These are phyloP conservation scores for Echinosphaeria canescens DNA, from an alignment of 2,329 filamentous ascomycete genomes.

Conservation along the genomic window DNA sequence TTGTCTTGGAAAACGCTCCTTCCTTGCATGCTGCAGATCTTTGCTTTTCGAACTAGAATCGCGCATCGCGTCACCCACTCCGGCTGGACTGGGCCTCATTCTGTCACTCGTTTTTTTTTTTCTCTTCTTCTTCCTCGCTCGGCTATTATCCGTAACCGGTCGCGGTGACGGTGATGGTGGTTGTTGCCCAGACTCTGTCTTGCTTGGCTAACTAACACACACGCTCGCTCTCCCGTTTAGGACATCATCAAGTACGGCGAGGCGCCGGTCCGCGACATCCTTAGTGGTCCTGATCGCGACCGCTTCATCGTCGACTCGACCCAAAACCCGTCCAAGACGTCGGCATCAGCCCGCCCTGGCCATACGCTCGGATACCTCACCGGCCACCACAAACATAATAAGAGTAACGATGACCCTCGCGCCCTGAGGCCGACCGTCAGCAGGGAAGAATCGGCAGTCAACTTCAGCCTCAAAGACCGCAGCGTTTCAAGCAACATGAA, in stretches of 20 bases:
- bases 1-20: no score
- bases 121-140: no score
- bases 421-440: slow-evolving; percentile 50
- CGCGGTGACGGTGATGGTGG: no score
- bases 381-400: slow-evolving; percentile 47
- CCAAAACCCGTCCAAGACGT: slow-evolving; percentile 33
- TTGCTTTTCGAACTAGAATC: no score
- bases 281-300: slow-evolving; percentile 47
- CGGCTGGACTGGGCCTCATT: no score
- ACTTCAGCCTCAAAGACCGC: slow-evolving; percentile 29
- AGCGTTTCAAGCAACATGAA: slow-evolving; percentile 21
- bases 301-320: slow-evolving; percentile 33
- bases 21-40: no score
- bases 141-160: no score
- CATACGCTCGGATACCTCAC: slow-evolving; percentile 42
- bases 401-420: slow-evolving; percentile 43
- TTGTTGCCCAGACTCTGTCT: slow-evolving; percentile 8
- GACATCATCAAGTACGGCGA: slow-evolving; percentile 61
- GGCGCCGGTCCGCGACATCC: slow-evolving; percentile 49
- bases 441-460: slow-evolving; percentile 47
- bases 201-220: slow-evolving; percentile 4
- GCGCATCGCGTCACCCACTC: not conserved
- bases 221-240: slow-evolving; percentile 13
- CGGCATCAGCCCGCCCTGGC: slow-evolving; percentile 36
- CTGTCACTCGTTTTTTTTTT: no score